Evolutionary conservation across 305 asterid genomes (phyloP).

Genomic region (Fraxinus latifolia): DNA sequence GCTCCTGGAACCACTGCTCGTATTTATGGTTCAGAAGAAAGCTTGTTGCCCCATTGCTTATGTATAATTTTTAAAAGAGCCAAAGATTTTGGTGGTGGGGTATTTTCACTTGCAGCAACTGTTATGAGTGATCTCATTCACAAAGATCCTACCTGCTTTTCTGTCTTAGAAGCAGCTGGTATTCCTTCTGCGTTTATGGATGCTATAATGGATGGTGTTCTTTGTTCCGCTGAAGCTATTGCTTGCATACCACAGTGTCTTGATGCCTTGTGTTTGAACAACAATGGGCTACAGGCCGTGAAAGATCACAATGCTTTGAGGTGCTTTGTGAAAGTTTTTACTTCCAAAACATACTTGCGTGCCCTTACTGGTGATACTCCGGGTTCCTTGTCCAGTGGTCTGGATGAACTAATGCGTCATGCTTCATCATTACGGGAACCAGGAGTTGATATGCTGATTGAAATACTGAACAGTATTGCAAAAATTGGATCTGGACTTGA

Average conservation of each 20-base stretch:
- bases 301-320: slow-evolving; percentile 87
- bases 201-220: slow-evolving; percentile 92
- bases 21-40: slow-evolving; percentile 92
- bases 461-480: neutral
- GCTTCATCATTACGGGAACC: slow-evolving; percentile 86
- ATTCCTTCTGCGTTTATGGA: slow-evolving; percentile 93
- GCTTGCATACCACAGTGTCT: slow-evolving; percentile 96
- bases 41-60: slow-evolving; percentile 85
- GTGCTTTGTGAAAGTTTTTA: slow-evolving; percentile 87
- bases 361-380: slow-evolving; percentile 91
- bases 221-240: slow-evolving; percentile 93
- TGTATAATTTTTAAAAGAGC: slow-evolving; percentile 86
- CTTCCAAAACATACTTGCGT: slow-evolving; percentile 75
- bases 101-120: slow-evolving; percentile 95
- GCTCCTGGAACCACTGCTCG: slow-evolving; percentile 93
- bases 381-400: slow-evolving; percentile 86
- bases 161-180: slow-evolving; percentile 88
- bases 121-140: slow-evolving; percentile 99
- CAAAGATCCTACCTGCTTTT: slow-evolving; percentile 96
- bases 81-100: slow-evolving; percentile 99
- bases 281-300: slow-evolving; percentile 94
- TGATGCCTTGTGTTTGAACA: slow-evolving; percentile 94
- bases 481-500: neutral
- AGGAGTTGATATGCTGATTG: slow-evolving; percentile 1
- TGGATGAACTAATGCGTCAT: slow-evolving; percentile 99